Conservation (phyloP, 192 early-diverging fungal genomes). For the Coemansia sp. region DNA sequence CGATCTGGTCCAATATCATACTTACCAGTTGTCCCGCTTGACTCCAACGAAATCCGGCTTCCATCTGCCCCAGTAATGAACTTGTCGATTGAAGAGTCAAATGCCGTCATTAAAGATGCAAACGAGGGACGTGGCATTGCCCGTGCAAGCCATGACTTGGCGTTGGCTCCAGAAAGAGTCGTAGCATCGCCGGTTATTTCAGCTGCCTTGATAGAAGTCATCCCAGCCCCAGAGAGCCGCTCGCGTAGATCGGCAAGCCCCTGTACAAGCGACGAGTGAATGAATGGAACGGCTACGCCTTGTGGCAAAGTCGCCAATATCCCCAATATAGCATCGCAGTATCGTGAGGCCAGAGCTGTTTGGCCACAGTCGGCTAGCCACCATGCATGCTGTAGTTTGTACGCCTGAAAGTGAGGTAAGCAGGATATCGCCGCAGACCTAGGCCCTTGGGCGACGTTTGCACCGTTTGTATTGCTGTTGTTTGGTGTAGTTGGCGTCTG, state of each 20-base stretch:
- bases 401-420: conserved; percentile 87
- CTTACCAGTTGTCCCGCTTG: conserved; percentile 19
- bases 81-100: conserved; percentile 63
- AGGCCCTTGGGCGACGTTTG: conserved; percentile 1
- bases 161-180: conserved; percentile 38
- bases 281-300: conserved; percentile 70
- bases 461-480: background rate
- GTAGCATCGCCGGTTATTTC: conserved; percentile 34
- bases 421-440: conserved; percentile 24
- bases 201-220: conserved; percentile 40
- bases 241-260: conserved; percentile 73
- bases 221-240: conserved; percentile 56
- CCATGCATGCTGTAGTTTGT: conserved; percentile 83
- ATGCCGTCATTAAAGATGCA: conserved; percentile 55
- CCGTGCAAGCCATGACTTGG: conserved; percentile 58
- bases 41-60: conserved; percentile 27
- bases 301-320: conserved; percentile 71
- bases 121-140: conserved; percentile 54
- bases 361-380: conserved; percentile 80
- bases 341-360: conserved; percentile 67
- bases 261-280: conserved; percentile 70
- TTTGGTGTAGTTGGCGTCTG: background rate
- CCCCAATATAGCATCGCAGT: conserved; percentile 75
- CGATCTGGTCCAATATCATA: conserved; percentile 40
- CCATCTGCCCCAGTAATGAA: conserved; percentile 64